phyloP scores from a whole-genome alignment of 352 stramenopile species.

The Pythium aquatile region DNA sequence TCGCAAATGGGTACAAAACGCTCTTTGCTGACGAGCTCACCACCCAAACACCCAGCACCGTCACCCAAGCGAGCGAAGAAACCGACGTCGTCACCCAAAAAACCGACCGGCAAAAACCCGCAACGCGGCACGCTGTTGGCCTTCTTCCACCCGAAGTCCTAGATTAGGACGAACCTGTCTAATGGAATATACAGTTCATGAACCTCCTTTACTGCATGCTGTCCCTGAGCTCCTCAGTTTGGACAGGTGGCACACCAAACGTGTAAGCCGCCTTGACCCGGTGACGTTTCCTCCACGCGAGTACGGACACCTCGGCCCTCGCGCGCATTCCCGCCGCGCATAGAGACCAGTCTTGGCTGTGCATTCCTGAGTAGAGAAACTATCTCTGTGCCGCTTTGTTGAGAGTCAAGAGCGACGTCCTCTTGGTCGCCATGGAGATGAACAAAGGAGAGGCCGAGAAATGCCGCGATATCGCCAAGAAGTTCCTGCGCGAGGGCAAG shows the following conservation, averaged over 20 bases:
- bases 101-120: constrained; percentile 26
- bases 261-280: constrained; percentile 14
- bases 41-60: constrained; percentile 20
- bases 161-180: constrained; percentile 31
- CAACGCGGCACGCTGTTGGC: constrained; percentile 48
- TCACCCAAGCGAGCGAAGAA: constrained; percentile 26
- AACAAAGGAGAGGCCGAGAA: constrained; percentile 92
- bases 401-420: not conserved
- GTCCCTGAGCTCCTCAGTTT: constrained; percentile 10
- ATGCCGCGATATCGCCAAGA: constrained; percentile 89
- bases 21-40: not conserved
- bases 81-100: constrained; percentile 22
- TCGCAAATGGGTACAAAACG: constrained; percentile 37
- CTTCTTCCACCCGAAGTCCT: constrained; percentile 45
- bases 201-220: constrained; percentile 12
- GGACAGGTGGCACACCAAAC: constrained; percentile 4
- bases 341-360: not conserved
- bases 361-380: not conserved
- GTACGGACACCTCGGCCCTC: not conserved
- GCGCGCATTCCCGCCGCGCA: not conserved
- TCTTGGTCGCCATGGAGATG: constrained; percentile 80
- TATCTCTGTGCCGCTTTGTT: not conserved
- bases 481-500: constrained; percentile 80
- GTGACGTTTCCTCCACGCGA: constrained; percentile 13
- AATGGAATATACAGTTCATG: not conserved